Base-by-base conservation (phyloP, 345 rosid genomes). In the Passiflora organensis region DNA sequence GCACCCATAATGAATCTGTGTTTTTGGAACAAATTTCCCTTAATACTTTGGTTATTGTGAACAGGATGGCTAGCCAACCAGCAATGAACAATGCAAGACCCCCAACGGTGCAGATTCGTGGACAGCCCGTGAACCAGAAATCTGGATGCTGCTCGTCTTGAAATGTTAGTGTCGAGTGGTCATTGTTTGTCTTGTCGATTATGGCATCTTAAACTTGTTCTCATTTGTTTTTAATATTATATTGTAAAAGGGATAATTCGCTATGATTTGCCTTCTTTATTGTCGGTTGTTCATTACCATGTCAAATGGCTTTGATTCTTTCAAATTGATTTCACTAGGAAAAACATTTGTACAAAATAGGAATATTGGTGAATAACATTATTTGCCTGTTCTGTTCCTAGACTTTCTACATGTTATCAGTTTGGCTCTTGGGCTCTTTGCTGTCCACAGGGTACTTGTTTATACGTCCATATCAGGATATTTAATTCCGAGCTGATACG, bases 11-110 rank as follows among this genome's bases (percentile, higher is more conserved):
- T 28, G 34, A 28, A 8, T 28, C 3, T 3, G 34, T n/a, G n/a
- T n/a, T 8, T 28, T 2, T 28, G 8, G 3, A 28, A 48, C 25
- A 5, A 22, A 6, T 48, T 8, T 15, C 28, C 11, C 24, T 32
- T 20, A 0, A 18, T 11, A 10, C 16, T 20, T 51, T 18, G 6
- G 2, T 11, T 37, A 39, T 37, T 18, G 20, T 6, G 4, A 17
- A 10, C 73, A 85, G 93, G 71, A 85, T 85, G 93, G 93, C 89
- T 16, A 82, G 93, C 69, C 93, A 85, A 69, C 89, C 93, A 21
- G 71, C 84, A 49, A 68, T 59, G 78, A 77, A 68, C 80, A 80
- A 69, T 24, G 81, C 84, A 58, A 82, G 77, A 55, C 82, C 84
- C 16, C 83, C 86, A 19, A 78, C 86, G 0, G 89, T 85, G 68